Evolutionary conservation across 352 stramenopile species (phyloP).

Genomic region (Globisporangium viniferum): DNA sequence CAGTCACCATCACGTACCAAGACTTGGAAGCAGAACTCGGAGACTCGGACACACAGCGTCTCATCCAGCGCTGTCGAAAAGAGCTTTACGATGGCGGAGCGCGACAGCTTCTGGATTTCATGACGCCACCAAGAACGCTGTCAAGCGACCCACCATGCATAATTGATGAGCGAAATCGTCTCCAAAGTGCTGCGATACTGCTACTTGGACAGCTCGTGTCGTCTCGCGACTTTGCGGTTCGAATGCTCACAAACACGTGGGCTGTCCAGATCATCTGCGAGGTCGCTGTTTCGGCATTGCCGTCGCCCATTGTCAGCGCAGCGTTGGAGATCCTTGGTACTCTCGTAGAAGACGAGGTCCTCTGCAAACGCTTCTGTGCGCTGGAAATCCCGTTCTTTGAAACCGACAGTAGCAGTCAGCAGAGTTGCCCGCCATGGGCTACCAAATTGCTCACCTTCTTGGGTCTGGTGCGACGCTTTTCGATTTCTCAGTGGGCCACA

Average conservation of each 20-base stretch:
- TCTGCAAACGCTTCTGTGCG: conserved; percentile 7
- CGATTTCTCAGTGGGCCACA: conserved; percentile 8
- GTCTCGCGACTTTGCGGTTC: conserved; percentile 3
- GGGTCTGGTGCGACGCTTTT: conserved; percentile 4
- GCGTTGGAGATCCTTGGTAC: conserved; percentile 4
- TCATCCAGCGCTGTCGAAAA: conserved; percentile 6
- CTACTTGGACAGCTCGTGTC: conserved; percentile 7
- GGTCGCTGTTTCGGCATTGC: conserved; percentile 5
- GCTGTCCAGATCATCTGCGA: conserved; percentile 7
- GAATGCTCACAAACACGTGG: conserved; percentile 11
- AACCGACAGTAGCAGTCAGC: neutral
- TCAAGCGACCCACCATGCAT: neutral
- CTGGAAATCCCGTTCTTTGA: neutral
- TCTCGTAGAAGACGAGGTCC: conserved; percentile 1
- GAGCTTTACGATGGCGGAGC: neutral
- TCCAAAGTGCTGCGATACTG: conserved; percentile 6
- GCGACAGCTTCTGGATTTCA: neutral
- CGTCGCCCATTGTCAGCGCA: neutral
- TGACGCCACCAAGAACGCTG: neutral
- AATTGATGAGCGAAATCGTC: neutral
- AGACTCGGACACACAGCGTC: neutral
- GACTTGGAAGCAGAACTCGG: conserved; percentile 8
- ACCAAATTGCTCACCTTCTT: neutral
- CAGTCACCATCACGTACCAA: neutral
- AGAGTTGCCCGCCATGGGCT: neutral